Evolutionary conservation across 23 red algal genomes (phyloP), one percentile per base, ranked within the genome.

Genomic region (Cyanidium caldarium): DNA sequence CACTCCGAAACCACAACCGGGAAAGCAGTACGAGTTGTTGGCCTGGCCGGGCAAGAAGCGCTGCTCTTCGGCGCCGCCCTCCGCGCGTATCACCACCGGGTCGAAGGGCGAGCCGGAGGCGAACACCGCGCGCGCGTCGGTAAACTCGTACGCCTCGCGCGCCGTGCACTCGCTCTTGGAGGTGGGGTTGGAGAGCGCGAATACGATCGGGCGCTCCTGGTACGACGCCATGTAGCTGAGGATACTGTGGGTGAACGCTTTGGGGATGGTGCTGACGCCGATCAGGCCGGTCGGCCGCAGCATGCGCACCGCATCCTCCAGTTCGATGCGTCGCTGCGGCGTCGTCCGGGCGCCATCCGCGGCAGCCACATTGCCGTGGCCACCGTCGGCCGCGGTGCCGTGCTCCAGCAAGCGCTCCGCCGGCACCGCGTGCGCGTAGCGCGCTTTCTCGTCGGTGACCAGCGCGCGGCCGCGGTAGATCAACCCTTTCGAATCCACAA

Each of bases 91-190:
- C 34, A 39, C 37, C 12, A 95, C 90, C 13, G 84, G 80, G 19
- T 82, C 79, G 75, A 95, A 95, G 31, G 90, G 90, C 14, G 79
- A 85, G 1, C 90, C 90, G 14, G 69, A 77, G 14, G 83, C 84
- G 69, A 85, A 95, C 2, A 95, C 72, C 15, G 72, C 90, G 28
- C 77, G 19, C 36, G 79, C 90, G 40, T 84, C 65, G 19, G 77
- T 85, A 57, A 70, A 72, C 69, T 72, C 76, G 31, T 85, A 84
- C 28, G 83, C 82, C 67, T 87, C 71, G 0, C 72, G 68, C n/a
- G 90, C 90, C 15, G 90, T 95, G 72, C 90, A 95, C 65, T 95
- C 90, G 15, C 82, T 58, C 73, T 95, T 84, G 45, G 69, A 76
- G 2, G 85, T 88, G 0, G 90, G 90, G 68, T 95, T 95, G 35